These are phyloP conservation scores for Coemansia sp. DNA, from an alignment of 192 early-diverging fungal species.

Conservation along the genomic window DNA sequence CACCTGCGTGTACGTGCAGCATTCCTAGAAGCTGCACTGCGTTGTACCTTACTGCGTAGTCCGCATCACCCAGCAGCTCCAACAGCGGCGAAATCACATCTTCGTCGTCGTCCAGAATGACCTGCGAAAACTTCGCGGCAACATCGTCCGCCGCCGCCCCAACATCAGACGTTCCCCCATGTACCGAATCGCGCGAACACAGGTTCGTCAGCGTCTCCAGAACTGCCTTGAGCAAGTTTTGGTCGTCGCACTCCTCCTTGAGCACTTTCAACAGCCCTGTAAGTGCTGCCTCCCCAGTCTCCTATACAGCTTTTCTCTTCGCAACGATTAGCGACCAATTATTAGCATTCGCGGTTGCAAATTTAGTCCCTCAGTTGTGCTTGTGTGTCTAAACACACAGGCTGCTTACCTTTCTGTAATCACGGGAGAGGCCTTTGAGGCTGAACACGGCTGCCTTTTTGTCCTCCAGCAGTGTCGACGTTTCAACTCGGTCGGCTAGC, in stretches of 20 bases:
- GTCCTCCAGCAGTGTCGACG: slow-evolving; percentile 89
- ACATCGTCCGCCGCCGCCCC: slow-evolving; percentile 11
- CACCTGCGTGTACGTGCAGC: slow-evolving; percentile 58
- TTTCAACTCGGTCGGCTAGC: slow-evolving; percentile 77
- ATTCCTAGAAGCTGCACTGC: slow-evolving; percentile 83
- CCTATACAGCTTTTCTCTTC: too few relatives aligned
- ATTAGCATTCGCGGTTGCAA: too few relatives aligned
- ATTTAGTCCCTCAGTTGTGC: too few relatives aligned
- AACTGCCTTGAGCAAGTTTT: slow-evolving; percentile 80
- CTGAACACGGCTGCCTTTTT: slow-evolving; percentile 80
- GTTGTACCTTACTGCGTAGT: slow-evolving; percentile 95
- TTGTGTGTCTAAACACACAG: too few relatives aligned
- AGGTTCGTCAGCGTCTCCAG: slow-evolving; percentile 79
- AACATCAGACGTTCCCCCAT: neutral
- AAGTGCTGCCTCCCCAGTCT: slow-evolving; percentile 81
- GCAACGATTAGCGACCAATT: too few relatives aligned
- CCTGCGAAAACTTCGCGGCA: slow-evolving; percentile 42
- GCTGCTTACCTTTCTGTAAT: slow-evolving; percentile 62
- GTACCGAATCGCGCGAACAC: slow-evolving; percentile 54
- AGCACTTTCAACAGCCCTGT: slow-evolving; percentile 71
- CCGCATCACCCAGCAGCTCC: slow-evolving; percentile 84
- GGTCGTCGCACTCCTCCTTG: slow-evolving; percentile 78
- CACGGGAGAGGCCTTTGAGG: slow-evolving; percentile 80
- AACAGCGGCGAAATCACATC: slow-evolving; percentile 76
- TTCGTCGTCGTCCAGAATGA: slow-evolving; percentile 40